These are phyloP conservation scores for Jatropha multifida DNA, from an alignment of 441 rosid species.

Conservation along the genomic window DNA sequence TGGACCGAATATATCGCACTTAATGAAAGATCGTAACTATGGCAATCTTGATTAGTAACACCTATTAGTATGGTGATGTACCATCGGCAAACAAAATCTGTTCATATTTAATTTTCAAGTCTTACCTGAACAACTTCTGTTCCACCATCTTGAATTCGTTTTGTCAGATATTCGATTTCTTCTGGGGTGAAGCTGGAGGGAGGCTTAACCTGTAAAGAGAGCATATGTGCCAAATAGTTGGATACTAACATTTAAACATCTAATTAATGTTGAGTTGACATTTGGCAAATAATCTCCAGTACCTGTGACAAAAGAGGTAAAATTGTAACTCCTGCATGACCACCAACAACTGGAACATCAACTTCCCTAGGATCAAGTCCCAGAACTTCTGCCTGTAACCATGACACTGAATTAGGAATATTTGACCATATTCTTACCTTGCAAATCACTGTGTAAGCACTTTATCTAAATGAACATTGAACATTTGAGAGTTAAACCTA, in stretches of 20 bases:
- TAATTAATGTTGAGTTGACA: not conserved
- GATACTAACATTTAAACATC: not conserved
- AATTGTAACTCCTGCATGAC: constrained; percentile 86
- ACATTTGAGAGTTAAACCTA: not conserved
- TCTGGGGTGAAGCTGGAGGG: constrained; percentile 60
- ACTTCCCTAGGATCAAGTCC: constrained; percentile 71
- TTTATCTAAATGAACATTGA: not conserved
- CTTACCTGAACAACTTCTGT: constrained; percentile 92
- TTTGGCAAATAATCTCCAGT: not conserved
- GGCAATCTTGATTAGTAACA: not conserved
- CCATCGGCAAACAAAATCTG: not conserved
- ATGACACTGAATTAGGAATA: not conserved
- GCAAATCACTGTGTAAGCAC: not conserved
- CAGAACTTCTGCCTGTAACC: constrained; percentile 59
- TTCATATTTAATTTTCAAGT: not conserved
- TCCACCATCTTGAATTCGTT: constrained; percentile 87
- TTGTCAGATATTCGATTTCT: constrained; percentile 71
- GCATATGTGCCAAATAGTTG: not conserved
- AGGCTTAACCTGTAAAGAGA: constrained; percentile 64
- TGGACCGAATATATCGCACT: not conserved
- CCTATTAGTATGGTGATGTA: not conserved
- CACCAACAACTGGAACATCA: constrained; percentile 86
- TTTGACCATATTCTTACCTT: not conserved
- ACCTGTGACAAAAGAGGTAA: constrained; percentile 88
- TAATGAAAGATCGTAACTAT: not conserved